These are phyloP conservation scores for Suillus clintonianus DNA, from an alignment of 768 basidiomycete genomes.

Conservation along the genomic window DNA sequence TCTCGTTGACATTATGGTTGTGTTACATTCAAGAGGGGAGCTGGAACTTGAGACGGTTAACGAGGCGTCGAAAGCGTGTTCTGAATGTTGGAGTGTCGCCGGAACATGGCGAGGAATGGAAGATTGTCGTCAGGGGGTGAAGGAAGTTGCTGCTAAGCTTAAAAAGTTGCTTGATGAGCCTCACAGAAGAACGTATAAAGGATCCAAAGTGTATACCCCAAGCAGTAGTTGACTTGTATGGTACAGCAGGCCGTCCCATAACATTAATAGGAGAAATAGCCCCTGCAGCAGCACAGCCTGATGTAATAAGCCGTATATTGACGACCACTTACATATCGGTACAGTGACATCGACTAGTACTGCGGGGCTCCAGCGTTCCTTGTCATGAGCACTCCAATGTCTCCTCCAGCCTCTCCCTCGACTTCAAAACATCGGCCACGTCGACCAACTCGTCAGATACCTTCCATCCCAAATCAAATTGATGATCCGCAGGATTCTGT, in stretches of 20 bases:
- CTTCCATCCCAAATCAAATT: not conserved
- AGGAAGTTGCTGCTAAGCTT: conserved; percentile 60
- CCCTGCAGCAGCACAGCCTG: not conserved
- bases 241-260: not conserved
- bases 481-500: not conserved
- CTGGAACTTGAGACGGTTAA: conserved; percentile 78
- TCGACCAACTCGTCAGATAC: conserved; percentile 17
- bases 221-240: conserved; percentile 15
- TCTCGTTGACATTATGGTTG: conserved; percentile 71
- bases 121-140: conserved; percentile 62
- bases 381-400: not conserved
- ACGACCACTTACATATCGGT: not conserved
- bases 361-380: not conserved
- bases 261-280: conserved; percentile 2
- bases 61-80: conserved; percentile 60
- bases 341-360: not conserved
- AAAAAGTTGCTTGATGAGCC: conserved; percentile 46
- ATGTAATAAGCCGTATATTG: conserved; percentile 5
- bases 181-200: conserved; percentile 30
- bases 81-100: conserved; percentile 79
- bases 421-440: not conserved
- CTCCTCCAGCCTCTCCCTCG: not conserved
- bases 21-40: conserved; percentile 65
- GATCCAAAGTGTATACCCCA: conserved; percentile 34
- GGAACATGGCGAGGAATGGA: conserved; percentile 70